Evolutionary conservation across 1,139 yeast species (phyloP), one percentile per base, ranked within the genome.

Genomic region (Meyerozyma carpophila): DNA sequence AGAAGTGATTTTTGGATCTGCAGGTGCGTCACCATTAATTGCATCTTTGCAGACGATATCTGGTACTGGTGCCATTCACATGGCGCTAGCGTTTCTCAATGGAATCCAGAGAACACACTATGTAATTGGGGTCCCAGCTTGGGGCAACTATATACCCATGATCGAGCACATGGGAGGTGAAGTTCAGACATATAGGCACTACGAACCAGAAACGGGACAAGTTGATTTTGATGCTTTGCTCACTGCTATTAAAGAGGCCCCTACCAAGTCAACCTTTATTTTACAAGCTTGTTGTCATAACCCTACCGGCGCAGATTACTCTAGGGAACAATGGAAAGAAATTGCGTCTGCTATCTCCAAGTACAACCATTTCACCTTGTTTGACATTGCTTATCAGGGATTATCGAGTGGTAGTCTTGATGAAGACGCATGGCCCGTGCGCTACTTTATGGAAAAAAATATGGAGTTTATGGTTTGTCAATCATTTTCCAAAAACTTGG

Each of bases 271-370:
- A 0, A 65, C 68, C 10, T 66, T 72, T 20, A n/a, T 27, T 37
- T 51, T 93, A 50, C 98, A 93, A 63, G 93, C 97, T 18, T 90
- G 98, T 65, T 96, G 98, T 49, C 98, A 93, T 70, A 93, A 93
- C 69, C 98, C 98, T 50, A 93, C 98, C 29, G 98, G 98, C 52
- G 82, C 91, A 64, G 98, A 93, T 68, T 95, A 95, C 54, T 82
- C 88, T 26, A 69, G 74, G 44, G 94, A 82, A 51, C 91, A 93
- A 66, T 91, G 98, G 98, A 73, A 73, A 42, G 66, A 75, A 61
- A 83, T 93, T 9, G 53, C 49, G 8, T 27, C 39, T 44, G 37
- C 26, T 18, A 8, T 51, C 11, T 24, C 50, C 25, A 41, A 47
- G 37, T 38, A 39, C 14, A 41, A 39, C 11, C 32, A 46, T 32